Evolutionary conservation across 2,329 filamentous ascomycete species (phyloP).

Genomic region (Verticillium nubilum): DNA sequence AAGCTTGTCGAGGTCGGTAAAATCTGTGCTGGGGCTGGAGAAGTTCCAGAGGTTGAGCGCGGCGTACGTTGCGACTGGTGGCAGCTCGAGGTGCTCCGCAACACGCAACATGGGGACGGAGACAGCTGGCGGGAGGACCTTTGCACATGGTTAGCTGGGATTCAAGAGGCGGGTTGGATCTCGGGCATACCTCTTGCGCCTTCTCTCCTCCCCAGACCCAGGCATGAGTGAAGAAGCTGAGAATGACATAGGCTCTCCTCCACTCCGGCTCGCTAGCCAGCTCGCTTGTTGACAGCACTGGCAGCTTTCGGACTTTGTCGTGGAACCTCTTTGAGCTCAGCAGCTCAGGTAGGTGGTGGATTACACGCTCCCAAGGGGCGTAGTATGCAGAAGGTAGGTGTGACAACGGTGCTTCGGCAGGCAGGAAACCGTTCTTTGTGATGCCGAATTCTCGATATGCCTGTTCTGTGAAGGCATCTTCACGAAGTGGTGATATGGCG

Average conservation of each 20-base stretch:
- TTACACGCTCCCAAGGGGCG: constrained; percentile 69
- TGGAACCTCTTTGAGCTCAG: constrained; percentile 62
- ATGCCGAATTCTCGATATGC: constrained; percentile 28
- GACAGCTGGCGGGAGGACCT: constrained; percentile 68
- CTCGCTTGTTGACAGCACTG: constrained; percentile 60
- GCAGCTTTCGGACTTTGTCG: constrained; percentile 57
- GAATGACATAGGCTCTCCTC: constrained; percentile 72
- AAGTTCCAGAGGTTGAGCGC: constrained; percentile 90
- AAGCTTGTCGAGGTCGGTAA: constrained; percentile 64
- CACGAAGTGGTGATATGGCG: constrained; percentile 20
- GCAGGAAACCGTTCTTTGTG: constrained; percentile 68
- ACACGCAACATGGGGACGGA: constrained; percentile 70
- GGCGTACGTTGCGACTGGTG: constrained; percentile 87
- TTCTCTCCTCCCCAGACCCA: constrained; percentile 85
- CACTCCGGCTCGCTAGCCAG: constrained; percentile 66
- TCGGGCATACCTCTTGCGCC: constrained; percentile 57
- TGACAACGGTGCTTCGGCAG: constrained; percentile 61
- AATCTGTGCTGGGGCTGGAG: constrained; percentile 45
- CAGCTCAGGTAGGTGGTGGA: constrained; percentile 60
- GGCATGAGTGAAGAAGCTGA: constrained; percentile 75
- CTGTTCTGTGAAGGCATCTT: constrained; percentile 6
- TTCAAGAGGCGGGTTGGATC: neutral
- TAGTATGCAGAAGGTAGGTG: constrained; percentile 68
- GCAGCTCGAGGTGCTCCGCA: constrained; percentile 70
- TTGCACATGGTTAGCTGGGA: constrained; percentile 11